phyloP scores from a whole-genome alignment of 306 rosid species.

The Cucumis hystrix region DNA sequence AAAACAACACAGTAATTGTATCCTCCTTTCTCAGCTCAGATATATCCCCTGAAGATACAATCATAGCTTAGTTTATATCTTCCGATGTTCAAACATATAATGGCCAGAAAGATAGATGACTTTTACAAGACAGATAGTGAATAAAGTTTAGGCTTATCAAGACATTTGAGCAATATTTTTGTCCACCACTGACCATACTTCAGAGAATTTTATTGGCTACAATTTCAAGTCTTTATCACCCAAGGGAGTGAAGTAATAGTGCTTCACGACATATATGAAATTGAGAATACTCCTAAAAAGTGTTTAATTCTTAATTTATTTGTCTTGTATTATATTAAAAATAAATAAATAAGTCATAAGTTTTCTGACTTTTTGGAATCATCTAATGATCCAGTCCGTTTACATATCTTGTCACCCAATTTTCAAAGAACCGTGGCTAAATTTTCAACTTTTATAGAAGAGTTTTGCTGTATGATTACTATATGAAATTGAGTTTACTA shows the following conservation, averaged over 20 bases:
- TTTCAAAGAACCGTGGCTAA: background rate
- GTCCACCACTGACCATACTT: background rate
- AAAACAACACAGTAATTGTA: background rate
- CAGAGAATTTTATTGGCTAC: background rate
- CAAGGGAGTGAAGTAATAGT: background rate
- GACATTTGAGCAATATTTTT: background rate
- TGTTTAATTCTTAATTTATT: background rate
- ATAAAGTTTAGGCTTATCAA: background rate
- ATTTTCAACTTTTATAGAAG: background rate
- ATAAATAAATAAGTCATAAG: too few species aligned
- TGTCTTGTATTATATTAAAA: background rate
- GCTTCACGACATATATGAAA: background rate
- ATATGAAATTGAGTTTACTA: background rate
- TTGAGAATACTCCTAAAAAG: background rate
- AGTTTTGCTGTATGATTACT: background rate
- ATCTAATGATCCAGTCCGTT: background rate
- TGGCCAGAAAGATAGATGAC: background rate
- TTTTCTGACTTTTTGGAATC: background rate
- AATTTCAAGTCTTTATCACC: background rate
- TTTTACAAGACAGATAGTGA: background rate
- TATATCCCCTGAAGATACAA: background rate
- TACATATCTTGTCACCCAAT: background rate
- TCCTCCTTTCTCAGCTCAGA: background rate
- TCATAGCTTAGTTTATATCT: background rate
- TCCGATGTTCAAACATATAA: background rate